Evolutionary conservation across 768 basidiomycete genomes (phyloP), one percentile per base, ranked within the genome.

Genomic region (Lentinula guzmanii): DNA sequence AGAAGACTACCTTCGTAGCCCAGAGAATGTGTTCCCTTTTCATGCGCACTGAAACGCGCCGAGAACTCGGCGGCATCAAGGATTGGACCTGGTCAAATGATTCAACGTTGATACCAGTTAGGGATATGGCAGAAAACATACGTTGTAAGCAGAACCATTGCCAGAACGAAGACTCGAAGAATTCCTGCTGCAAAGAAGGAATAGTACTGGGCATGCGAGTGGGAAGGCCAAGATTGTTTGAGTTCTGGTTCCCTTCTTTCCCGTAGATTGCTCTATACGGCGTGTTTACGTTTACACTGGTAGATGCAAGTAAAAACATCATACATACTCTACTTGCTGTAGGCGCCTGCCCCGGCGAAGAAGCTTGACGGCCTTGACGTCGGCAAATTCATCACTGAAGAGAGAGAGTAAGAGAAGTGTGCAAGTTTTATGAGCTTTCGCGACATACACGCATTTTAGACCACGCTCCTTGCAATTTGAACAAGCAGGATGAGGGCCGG

Each of bases 371-470:
- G 92, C 90, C 70, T 95, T 95, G 50, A 94, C 86, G 66, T 94
- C 89, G 21, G 91, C 91, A 68, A 92, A 95, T 70, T 95, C 94
- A 70, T 96, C 94, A 24, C 93, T 96, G 72, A 2, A 24, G 15
- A 41, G 52, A 45, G 18, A 42, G n/a, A 43, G 61, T 63, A 43
- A 55, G 21, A 53, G 55, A 60, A 58, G 46, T 43, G 31, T 52
- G 33, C 39, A n/a, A 46, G 8, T 2, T 50, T 46, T 9, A 3
- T 28, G 43, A 21, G 60, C 41, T n/a, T 46, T 50, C 31, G 52
- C 46, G n/a, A 84, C 93, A 67, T 79, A 94, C 93, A 96, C 89
- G 90, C 95, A 96, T 82, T 92, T 91, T 41, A 94, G 82, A 24
- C 86, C 87, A 48, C 95, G 88, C 71, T 95, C 92, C 67, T 79